Base-by-base conservation (phyloP, 2,329 filamentous ascomycete genomes). In the Calonectria honghensis region DNA sequence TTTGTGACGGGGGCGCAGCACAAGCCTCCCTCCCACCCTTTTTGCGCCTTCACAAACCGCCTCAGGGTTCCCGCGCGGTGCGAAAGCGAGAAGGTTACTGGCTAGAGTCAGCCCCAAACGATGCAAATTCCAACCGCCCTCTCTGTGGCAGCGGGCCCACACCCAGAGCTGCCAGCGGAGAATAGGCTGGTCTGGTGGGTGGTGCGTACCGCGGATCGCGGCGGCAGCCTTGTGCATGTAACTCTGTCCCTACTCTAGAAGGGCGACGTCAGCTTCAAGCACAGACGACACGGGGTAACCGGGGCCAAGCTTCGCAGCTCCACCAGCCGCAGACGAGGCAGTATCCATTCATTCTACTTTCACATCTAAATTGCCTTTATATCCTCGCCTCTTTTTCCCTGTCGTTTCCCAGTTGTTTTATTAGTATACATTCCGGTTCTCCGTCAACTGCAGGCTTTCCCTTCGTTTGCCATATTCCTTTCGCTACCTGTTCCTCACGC, bases 191-290 rank as follows among this genome's bases (percentile, higher is more conserved):
- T 24, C 24, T 24, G 24, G 24, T 24, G 24, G 24, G 35, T 11
- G 35, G 24, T 63, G 57, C 57, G 39, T 63, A 24, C 35, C 35
- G 57, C 57, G 57, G 57, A 63, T 63, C 59, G 29, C 61, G 39
- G 14, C 27, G 29, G 24, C 59, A 48, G 37, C 61, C 61, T 64
- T 20, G 37, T 37, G 45, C 54, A 67, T 35, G 59, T 41, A 35
- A 45, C 24, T 63, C 61, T 45, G 3, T 45, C 41, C 6, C 41
- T 45, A 20, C 41, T 45, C 41, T 20, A 63, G 65, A 63, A 45
- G 70, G 76, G 77, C 78, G 73, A 80, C 79, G 79, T 80, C 79
- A 80, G 79, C 79, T 57, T 68, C 54, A 72, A 80, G 73, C 75
- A 78, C 74, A 57, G 76, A 68, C 77, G 57, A 70, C 63, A 68